Evolutionary conservation across 257 asterid species (phyloP), one percentile per base, ranked within the genome.

Genomic region (Primulina eburnea): DNA sequence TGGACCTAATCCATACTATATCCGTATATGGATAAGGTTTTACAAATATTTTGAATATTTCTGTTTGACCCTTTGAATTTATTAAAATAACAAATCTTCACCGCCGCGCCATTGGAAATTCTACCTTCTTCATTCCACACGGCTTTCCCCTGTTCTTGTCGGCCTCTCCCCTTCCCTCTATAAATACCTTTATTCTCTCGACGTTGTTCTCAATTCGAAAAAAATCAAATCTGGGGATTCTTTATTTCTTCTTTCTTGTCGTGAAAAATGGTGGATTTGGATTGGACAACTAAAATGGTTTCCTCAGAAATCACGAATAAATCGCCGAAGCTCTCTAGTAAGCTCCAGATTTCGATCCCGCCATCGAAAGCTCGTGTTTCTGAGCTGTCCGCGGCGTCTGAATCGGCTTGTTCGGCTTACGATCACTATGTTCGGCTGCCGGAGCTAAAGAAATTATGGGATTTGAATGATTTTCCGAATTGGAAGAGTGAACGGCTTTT

Each of bases 251-350:
- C 37, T 8, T 5, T 5, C 11, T 29, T 28, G 17, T 14, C 18
- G 50, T 38, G 50, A 38, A 73, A 73, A 79, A 92, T 92, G 98
- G 88, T 92, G 65, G 96, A 92, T 87, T 85, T 86, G 65, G 97
- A 90, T 73, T 85, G 96, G 90, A 90, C 87, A 77, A 83, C 83
- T 0, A 86, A 83, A 67, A 90, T 87, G 91, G 74, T 85, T 60
- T 80, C 89, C 24, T 69, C 95, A 16, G 89, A 86, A 1, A 76
- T 86, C 26, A 53, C 89, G 10, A 85, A 18, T 75, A 90, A 82
- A 60, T 90, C 98, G 0, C 98, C 97, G 0, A 83, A 76, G 60
- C 69, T 84, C 8, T 76, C 92, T 16, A 90, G 76, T 70, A 90
- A 87, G 82, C 95, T 84, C 34, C 88, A 84, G 60, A 77, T 87